These are phyloP conservation scores for Adenanthera pavonina DNA, from an alignment of 306 rosid species.

Conservation along the genomic window DNA sequence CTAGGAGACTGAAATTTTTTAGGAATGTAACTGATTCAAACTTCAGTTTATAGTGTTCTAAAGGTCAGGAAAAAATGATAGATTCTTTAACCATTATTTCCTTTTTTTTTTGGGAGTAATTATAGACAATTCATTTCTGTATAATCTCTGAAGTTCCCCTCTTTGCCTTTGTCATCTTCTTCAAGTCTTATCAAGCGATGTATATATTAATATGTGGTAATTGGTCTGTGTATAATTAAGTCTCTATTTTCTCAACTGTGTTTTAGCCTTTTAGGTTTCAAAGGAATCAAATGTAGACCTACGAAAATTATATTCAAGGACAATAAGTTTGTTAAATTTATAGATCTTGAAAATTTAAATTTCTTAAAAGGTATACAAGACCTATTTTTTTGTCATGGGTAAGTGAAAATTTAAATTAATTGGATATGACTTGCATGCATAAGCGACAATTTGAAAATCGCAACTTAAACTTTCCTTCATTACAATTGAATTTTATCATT, in stretches of 20 bases:
- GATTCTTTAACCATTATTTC: slow-evolving; percentile 19
- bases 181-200: slow-evolving; percentile 9
- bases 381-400: too few species aligned
- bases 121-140: slow-evolving; percentile 37
- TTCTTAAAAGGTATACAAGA: too few species aligned
- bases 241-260: neutral
- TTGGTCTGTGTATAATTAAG: neutral
- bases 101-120: slow-evolving; percentile 33
- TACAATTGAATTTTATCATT: too few species aligned
- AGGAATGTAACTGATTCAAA: slow-evolving; percentile 24
- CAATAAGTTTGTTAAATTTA: too few species aligned
- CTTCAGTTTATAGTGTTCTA: slow-evolving; percentile 22
- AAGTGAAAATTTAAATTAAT: too few species aligned
- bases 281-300: too few species aligned
- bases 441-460: too few species aligned
- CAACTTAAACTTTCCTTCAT: too few species aligned
- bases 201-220: slow-evolving; percentile 10
- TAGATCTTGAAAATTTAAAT: too few species aligned
- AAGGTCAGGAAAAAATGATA: neutral
- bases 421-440: too few species aligned
- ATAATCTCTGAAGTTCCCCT: slow-evolving; percentile 11
- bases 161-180: slow-evolving; percentile 8
- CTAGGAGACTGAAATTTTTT: slow-evolving; percentile 30
- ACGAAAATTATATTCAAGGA: too few species aligned
- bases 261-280: too few species aligned